These are phyloP conservation scores for Leucosporidium scottii DNA, from an alignment of 768 basidiomycete species.

Conservation along the genomic window DNA sequence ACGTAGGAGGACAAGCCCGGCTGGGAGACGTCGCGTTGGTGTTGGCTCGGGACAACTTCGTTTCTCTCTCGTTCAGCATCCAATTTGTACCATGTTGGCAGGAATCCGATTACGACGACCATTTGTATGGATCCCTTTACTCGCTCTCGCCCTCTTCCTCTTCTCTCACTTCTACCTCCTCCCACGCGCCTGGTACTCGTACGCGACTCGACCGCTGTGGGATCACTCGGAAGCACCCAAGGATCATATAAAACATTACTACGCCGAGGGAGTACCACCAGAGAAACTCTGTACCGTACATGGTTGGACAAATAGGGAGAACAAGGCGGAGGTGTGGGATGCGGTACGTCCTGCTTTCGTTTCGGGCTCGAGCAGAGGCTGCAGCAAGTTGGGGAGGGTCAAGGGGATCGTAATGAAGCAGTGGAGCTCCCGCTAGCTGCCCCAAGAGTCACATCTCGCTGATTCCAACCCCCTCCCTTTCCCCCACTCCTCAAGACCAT, in stretches of 20 bases:
- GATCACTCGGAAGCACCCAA: constrained; percentile 51
- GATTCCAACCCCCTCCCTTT: too few relatives aligned
- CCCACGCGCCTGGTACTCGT: neutral
- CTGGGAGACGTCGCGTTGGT: too few relatives aligned
- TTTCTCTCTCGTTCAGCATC: too few relatives aligned
- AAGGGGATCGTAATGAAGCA: too few relatives aligned
- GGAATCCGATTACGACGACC: too few relatives aligned
- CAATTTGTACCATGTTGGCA: too few relatives aligned
- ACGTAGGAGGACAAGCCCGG: too few relatives aligned
- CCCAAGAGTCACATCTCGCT: neutral
- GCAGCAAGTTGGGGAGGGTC: too few relatives aligned
- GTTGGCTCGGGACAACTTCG: too few relatives aligned
- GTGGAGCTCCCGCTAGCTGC: too few relatives aligned
- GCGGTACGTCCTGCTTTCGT: constrained; percentile 43
- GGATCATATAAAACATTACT: constrained; percentile 52
- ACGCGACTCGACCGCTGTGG: constrained; percentile 47
- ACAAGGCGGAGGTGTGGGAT: constrained; percentile 47
- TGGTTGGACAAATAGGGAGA: constrained; percentile 49
- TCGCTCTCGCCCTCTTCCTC: too few relatives aligned
- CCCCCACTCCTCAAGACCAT: constrained; percentile 35
- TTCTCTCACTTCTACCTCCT: neutral
- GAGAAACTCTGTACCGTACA: constrained; percentile 51
- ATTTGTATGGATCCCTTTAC: too few relatives aligned
- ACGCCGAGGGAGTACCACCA: constrained; percentile 51
- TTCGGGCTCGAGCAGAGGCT: neutral